Base-by-base conservation (phyloP, 2,329 filamentous ascomycete genomes). In the Cordyceps cicadae region DNA sequence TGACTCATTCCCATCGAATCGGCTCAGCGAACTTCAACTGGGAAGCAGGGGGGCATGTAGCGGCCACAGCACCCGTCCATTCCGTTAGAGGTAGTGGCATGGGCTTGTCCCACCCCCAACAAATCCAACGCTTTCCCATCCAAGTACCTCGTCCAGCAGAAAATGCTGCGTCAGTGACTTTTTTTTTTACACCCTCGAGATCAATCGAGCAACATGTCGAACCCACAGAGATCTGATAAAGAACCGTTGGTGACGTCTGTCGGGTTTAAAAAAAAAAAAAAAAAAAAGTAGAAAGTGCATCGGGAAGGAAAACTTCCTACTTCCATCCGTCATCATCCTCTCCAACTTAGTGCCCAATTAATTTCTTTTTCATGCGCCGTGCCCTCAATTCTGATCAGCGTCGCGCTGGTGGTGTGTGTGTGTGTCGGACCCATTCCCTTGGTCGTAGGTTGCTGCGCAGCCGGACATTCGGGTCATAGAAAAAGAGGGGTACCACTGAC, bases 1-100 rank as follows among this genome's bases (percentile, higher is more conserved):
- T 61, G 59, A 61, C 59, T 61, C 59, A 61, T 61, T 51, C 3
- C 29, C 51, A 54, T 60, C 51, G 14, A 59, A 59, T 59, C 57
- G 57, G 56, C 39, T 43, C 17, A 48, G 54, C 26, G 46, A 34
- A 34, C 24, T 14, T 6, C 9, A 14, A 45, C 37, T 24, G 57
- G 49, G 14, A 37, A 39, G 37, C 45, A 49, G 56, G 41, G 41
- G 24, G 55, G 45, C n/a, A 32, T 34, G 59, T 37, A 34, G 46
- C 45, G 21, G 17, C 39, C n/a, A 39, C 34, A 6, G 9, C 32
- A 52, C 15, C 49, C 56, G 49, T 46, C 29, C 57, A 34, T 53
- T 52, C 57, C 57, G 57, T 46, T 14, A 53, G 26, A n/a, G n/a
- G n/a, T n/a, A n/a, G n/a, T n/a, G n/a, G n/a, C 39, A 59, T 49